phyloP scores from a whole-genome alignment of 495 filamentous ascomycete genomes.

The Trypethelium eluteriae region DNA sequence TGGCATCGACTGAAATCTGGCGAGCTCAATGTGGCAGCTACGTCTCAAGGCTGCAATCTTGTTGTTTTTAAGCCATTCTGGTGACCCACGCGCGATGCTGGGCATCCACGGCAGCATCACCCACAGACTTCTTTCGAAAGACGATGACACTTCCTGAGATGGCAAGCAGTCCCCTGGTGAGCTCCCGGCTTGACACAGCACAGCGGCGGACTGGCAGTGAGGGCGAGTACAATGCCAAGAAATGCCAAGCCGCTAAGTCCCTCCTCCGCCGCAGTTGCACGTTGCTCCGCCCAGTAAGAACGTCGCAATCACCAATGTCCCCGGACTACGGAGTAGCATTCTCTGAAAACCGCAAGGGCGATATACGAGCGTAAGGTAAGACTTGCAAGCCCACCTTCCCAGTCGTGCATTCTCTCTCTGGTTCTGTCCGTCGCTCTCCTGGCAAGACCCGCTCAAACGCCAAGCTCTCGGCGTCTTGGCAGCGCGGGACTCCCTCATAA shows the following conservation, averaged over 20 bases:
- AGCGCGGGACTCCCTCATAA: not conserved
- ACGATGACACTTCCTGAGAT: not conserved
- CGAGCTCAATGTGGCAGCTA: not conserved
- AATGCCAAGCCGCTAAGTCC: slow-evolving; percentile 6
- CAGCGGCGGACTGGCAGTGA: not conserved
- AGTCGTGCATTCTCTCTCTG: not conserved
- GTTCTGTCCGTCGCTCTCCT: not conserved
- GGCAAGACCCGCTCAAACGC: not conserved
- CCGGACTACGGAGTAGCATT: not conserved
- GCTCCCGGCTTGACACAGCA: not conserved
- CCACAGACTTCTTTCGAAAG: not conserved
- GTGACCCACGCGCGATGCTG: not conserved
- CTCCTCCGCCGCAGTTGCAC: not conserved
- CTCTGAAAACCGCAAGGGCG: not conserved
- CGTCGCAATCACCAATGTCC: not conserved
- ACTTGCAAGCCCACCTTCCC: not conserved
- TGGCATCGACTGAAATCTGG: no score
- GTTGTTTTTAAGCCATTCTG: not conserved
- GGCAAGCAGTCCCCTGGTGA: not conserved
- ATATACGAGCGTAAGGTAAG: not conserved
- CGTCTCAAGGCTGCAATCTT: not conserved
- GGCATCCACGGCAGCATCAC: not conserved
- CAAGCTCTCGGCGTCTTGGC: slow-evolving; percentile 10
- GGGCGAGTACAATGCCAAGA: not conserved
- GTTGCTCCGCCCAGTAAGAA: slow-evolving; percentile 5